Evolutionary conservation across 2,329 filamentous ascomycete genomes (phyloP), one percentile per base, ranked within the genome.

Genomic region (Fusarium nurragi): DNA sequence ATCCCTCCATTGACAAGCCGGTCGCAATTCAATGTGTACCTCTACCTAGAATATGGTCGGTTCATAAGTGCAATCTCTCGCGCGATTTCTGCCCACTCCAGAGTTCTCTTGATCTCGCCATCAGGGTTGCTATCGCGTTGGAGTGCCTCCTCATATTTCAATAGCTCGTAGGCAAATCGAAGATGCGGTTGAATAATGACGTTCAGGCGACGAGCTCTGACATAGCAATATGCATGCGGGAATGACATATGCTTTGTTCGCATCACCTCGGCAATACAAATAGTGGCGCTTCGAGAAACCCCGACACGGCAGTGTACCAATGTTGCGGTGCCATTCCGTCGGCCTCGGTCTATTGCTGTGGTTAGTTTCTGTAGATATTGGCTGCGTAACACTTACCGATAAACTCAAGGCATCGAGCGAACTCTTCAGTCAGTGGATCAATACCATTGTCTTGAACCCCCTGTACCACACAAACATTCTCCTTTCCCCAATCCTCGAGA

Each of bases 231-330:
- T 58, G 95, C 95, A 53, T 92, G 86, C 13, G 95, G 93, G 71
- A 98, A 94, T 1, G 93, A 95, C 66, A 97, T 80, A 21, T 87
- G 84, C 70, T 93, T 78, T 23, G 90, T 84, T 32, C 90, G 88
- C 95, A 99, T 99, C 32, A 98, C 93, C 77, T 98, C 94, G n/a
- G 95, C 95, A 72, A 99, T 99, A 76, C 95, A 98, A 62, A 99
- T 97, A 3, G 94, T 99, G 13, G 95, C 95, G 64, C 93, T 97
- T 48, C 95, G 88, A 47, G 94, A 97, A 52, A 99, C 95, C 44
- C 95, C 95, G 9, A 99, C 95, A 18, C 95, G 90, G 76, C 95
- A 99, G 76, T 99, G 95, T 16, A 99, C 95, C 54, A 99, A 84
- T 0, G 95, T 98, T 22, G 94, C 93, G 6, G 87, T 92, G 26